Evolutionary conservation across 371 early-diverging fungal species (phyloP).

Genomic region (Mortierella sp.): DNA sequence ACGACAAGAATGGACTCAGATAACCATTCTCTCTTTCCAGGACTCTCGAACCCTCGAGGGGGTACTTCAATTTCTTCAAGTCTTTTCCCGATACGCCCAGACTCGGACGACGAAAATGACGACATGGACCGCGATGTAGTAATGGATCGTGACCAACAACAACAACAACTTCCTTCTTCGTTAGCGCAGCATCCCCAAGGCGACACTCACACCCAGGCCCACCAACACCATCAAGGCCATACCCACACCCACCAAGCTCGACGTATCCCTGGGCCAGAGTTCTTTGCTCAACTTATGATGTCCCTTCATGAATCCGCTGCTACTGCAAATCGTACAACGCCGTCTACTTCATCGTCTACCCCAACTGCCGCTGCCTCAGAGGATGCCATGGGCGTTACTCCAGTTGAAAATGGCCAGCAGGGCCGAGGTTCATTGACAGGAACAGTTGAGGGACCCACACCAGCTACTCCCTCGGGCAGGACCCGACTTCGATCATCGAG

Average conservation of each 20-base stretch:
- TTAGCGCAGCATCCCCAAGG: background rate
- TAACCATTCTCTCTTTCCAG: slow-evolving; percentile 11
- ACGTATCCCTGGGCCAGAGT: slow-evolving; percentile 23
- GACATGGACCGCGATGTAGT: slow-evolving; percentile 28
- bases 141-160: slow-evolving; percentile 13
- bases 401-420: background rate
- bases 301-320: slow-evolving; percentile 21
- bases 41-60: slow-evolving; percentile 44
- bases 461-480: slow-evolving; percentile 13
- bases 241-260: slow-evolving; percentile 8
- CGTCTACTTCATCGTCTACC: background rate
- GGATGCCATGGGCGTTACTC: background rate
- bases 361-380: background rate
- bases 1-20: slow-evolving; percentile 16
- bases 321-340: background rate
- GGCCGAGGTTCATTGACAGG: background rate
- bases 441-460: background rate
- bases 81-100: slow-evolving; percentile 50
- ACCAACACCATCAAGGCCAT: background rate
- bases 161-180: background rate
- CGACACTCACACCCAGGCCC: background rate
- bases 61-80: slow-evolving; percentile 56
- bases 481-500: slow-evolving; percentile 38
- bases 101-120: slow-evolving; percentile 48
- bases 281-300: slow-evolving; percentile 38